These are phyloP conservation scores for Coemansia sp. DNA, from an alignment of 192 early-diverging fungal species.

Conservation along the genomic window DNA sequence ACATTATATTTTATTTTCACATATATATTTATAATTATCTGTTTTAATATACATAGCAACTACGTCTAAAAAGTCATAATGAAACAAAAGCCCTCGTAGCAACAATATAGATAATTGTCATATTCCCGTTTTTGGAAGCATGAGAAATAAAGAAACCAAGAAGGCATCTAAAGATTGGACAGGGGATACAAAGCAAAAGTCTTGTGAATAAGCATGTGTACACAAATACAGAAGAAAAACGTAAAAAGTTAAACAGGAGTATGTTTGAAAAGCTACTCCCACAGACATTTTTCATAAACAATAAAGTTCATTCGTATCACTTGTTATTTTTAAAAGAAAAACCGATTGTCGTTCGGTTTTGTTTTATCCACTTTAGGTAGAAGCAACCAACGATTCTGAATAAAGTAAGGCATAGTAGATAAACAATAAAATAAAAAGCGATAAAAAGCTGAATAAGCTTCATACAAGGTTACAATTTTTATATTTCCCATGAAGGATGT, in stretches of 20 bases:
- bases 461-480: background rate
- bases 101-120: background rate
- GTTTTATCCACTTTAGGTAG: conserved; percentile 3
- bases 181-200: background rate
- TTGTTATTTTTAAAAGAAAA: background rate
- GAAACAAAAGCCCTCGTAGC: too few relatives aligned
- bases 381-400: background rate
- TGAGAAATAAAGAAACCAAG: conserved; percentile 5
- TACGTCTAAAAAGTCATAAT: background rate
- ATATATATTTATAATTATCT: background rate
- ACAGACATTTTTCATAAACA: conserved; percentile 7
- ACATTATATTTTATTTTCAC: background rate
- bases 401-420: background rate
- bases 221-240: background rate
- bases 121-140: conserved; percentile 5
- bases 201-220: background rate
- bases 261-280: background rate
- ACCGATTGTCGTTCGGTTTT: background rate
- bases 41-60: background rate
- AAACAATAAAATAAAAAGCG: background rate
- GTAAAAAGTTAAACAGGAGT: background rate
- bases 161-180: background rate
- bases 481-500: background rate
- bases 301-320: background rate
- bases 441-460: conserved; percentile 8